Evolutionary conservation across 2,329 filamentous ascomycete genomes (phyloP).

Genomic region (Thyridium curvatum): DNA sequence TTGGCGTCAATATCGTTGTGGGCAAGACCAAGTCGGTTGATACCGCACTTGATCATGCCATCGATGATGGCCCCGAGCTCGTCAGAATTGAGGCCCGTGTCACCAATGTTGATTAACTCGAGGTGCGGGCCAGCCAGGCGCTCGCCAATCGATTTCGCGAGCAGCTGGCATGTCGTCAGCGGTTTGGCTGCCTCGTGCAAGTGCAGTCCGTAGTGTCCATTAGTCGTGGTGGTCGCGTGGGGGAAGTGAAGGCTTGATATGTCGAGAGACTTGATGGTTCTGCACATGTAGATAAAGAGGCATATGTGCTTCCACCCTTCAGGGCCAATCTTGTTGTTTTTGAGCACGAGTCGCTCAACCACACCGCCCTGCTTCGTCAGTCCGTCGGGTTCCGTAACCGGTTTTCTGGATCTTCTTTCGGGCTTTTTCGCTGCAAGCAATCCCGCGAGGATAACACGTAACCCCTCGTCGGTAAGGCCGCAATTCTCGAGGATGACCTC

Average conservation of each 20-base stretch:
- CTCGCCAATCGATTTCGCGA: slow-evolving; percentile 70
- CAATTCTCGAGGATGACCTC: slow-evolving; percentile 84
- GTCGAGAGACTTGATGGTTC: slow-evolving; percentile 79
- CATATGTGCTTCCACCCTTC: slow-evolving; percentile 91
- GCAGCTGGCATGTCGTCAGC: slow-evolving; percentile 55
- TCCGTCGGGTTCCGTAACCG: slow-evolving; percentile 27
- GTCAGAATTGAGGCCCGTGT: slow-evolving; percentile 65
- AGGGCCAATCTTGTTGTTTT: slow-evolving; percentile 82
- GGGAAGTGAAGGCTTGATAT: slow-evolving; percentile 73
- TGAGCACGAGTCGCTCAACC: slow-evolving; percentile 80
- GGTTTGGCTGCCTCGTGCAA: slow-evolving; percentile 8
- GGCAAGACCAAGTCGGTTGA: slow-evolving; percentile 75
- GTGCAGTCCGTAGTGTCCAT: slow-evolving; percentile 19
- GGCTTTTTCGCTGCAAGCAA: slow-evolving; percentile 72
- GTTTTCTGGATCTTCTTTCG: slow-evolving; percentile 46
- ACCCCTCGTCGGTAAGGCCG: slow-evolving; percentile 77
- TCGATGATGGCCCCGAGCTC: slow-evolving; percentile 75
- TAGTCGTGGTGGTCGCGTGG: slow-evolving; percentile 11
- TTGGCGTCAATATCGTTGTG: slow-evolving; percentile 71
- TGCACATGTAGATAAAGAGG: slow-evolving; percentile 85
- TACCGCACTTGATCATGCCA: slow-evolving; percentile 69
- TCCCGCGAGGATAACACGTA: slow-evolving; percentile 80
- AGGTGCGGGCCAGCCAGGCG: slow-evolving; percentile 69
- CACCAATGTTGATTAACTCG: slow-evolving; percentile 77
- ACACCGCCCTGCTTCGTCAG: slow-evolving; percentile 57